These are phyloP conservation scores for Leptographium radiaticola DNA, from an alignment of 2,329 filamentous ascomycete species.

Conservation along the genomic window DNA sequence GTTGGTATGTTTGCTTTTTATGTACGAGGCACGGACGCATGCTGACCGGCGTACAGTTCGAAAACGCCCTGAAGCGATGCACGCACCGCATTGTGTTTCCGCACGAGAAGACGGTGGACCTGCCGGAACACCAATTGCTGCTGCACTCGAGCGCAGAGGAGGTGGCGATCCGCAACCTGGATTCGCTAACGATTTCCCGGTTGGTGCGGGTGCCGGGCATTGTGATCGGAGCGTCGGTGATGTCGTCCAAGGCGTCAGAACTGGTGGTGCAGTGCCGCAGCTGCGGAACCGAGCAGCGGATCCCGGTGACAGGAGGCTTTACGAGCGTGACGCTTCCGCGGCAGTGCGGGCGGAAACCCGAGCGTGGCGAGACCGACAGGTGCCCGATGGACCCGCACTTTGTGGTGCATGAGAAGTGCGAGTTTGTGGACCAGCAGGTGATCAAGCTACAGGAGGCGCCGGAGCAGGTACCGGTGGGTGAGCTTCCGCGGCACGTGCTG, in stretches of 20 bases:
- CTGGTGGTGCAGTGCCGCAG: slow-evolving; percentile 80
- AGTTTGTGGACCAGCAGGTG: slow-evolving; percentile 95
- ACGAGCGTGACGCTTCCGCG: slow-evolving; percentile 75
- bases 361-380: slow-evolving; percentile 46
- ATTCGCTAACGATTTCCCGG: slow-evolving; percentile 81
- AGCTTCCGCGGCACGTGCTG: slow-evolving; percentile 85
- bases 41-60: slow-evolving; percentile 49
- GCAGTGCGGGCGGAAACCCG: slow-evolving; percentile 45
- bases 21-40: background rate
- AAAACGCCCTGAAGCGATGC: slow-evolving; percentile 77
- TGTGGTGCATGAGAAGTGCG: slow-evolving; percentile 84
- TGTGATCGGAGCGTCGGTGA: slow-evolving; percentile 90
- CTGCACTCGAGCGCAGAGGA: slow-evolving; percentile 85
- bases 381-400: slow-evolving; percentile 95
- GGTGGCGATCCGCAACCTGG: slow-evolving; percentile 86
- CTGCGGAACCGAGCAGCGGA: slow-evolving; percentile 58
- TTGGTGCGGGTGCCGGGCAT: slow-evolving; percentile 97
- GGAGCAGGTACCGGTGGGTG: slow-evolving; percentile 93
- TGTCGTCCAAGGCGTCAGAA: slow-evolving; percentile 87
- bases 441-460: slow-evolving; percentile 96
- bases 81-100: slow-evolving; percentile 91
- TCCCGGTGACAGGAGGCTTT: slow-evolving; percentile 75
- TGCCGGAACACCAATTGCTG: slow-evolving; percentile 88
- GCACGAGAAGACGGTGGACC: slow-evolving; percentile 47
- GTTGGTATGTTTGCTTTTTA: slow-evolving; percentile 41